Evolutionary conservation across 805 yeast genomes (phyloP).

Genomic region (Yarrowia divulgata): DNA sequence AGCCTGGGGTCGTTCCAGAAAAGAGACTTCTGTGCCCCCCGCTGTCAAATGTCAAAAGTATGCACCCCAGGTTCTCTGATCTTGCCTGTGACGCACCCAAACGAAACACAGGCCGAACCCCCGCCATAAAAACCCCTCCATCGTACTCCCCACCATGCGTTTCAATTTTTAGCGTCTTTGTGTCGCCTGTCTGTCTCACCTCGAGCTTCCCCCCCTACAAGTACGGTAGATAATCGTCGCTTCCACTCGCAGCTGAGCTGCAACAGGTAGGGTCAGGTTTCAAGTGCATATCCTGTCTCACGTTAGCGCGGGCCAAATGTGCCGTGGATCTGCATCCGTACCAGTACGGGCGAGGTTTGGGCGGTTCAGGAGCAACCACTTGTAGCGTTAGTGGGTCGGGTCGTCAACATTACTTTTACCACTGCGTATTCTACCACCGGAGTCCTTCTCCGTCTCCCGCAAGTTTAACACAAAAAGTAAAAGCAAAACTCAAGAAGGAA

Average conservation of each 20-base stretch:
- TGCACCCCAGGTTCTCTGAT: background rate
- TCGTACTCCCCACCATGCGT: conserved; percentile 3
- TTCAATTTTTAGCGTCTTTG: background rate
- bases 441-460: conserved; percentile 27
- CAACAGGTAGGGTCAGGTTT: conserved; percentile 17
- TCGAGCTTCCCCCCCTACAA: background rate
- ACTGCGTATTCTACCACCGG: background rate
- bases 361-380: conserved; percentile 28
- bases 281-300: conserved; percentile 15
- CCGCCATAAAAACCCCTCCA: background rate
- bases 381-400: background rate
- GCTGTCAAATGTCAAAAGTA: background rate
- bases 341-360: background rate
- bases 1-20: background rate
- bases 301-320: conserved; percentile 13
- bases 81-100: too few relatives aligned
- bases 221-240: background rate
- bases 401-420: too few relatives aligned
- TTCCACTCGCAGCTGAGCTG: background rate
- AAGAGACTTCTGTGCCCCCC: background rate
- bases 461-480: conserved; percentile 13
- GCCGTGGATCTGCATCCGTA: conserved; percentile 16
- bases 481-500: background rate
- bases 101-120: background rate
- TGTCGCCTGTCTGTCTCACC: conserved; percentile 11